Percentiles rank a stretch among this genome's conserved stretches.
Evolutionary conservation across 768 basidiomycete genomes (phyloP).

Genomic region (Auriscalpium orientale): DNA sequence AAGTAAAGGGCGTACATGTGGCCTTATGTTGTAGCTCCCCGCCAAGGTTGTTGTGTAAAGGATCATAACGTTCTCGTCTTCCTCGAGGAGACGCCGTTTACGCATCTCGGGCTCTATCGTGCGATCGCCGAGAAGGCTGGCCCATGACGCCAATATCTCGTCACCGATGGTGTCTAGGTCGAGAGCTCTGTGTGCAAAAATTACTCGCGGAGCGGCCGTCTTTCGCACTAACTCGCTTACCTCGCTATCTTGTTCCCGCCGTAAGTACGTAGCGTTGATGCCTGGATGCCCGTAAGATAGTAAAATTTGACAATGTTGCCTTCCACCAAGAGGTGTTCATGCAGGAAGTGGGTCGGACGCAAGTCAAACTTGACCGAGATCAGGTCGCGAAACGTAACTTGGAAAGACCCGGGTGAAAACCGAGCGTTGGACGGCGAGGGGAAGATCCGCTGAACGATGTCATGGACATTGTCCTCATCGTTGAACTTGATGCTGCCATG

Average conservation of each 20-base stretch:
- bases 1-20: slow-evolving; percentile 1
- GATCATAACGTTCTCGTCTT: background rate
- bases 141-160: background rate
- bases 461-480: background rate
- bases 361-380: slow-evolving; percentile 8
- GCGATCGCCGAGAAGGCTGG: background rate
- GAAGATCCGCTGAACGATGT: slow-evolving; percentile 2
- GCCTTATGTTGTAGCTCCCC: background rate
- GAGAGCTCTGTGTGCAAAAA: slow-evolving; percentile 1
- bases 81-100: background rate
- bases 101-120: background rate
- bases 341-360: slow-evolving; percentile 4
- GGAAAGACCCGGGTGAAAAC: background rate
- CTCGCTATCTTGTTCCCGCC: slow-evolving; percentile 2
- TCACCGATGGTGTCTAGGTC: background rate
- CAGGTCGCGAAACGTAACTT: slow-evolving; percentile 6
- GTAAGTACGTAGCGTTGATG: background rate
- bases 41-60: background rate
- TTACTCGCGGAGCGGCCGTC: background rate
- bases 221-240: background rate
- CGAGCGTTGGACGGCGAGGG: background rate
- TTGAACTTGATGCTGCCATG: background rate
- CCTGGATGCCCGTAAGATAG: background rate
- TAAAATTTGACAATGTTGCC: slow-evolving; percentile 9
- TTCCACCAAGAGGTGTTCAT: slow-evolving; percentile 8